Percentiles rank a stretch among this genome's conserved stretches.
These are phyloP conservation scores for Ananas comosus DNA, from an alignment of 176 grass and related monocot genomes.

Conservation along the genomic window DNA sequence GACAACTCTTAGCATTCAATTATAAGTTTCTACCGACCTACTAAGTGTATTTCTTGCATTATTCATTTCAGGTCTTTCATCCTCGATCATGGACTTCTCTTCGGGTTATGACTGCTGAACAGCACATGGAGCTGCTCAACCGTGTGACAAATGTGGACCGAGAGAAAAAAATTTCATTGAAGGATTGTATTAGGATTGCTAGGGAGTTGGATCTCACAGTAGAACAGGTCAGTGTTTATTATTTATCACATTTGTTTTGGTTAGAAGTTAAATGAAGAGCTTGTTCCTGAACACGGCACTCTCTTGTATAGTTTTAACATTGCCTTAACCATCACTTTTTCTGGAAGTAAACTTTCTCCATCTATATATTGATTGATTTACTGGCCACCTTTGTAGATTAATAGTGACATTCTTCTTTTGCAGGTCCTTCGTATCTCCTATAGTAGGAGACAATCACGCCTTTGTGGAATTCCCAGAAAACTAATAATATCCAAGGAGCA, in stretches of 20 bases:
- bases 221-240: slow-evolving; percentile 52
- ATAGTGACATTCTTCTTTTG: slow-evolving; percentile 17
- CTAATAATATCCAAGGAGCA: slow-evolving; percentile 21
- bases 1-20: not conserved
- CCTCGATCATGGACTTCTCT: slow-evolving; percentile 71
- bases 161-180: slow-evolving; percentile 63
- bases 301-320: not conserved
- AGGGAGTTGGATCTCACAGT: slow-evolving; percentile 82
- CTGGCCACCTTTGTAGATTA: slow-evolving; percentile 19
- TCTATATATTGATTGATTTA: slow-evolving; percentile 5
- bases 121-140: slow-evolving; percentile 55
- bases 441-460: slow-evolving; percentile 28
- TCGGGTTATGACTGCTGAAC: slow-evolving; percentile 85
- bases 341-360: slow-evolving; percentile 1
- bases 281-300: not conserved
- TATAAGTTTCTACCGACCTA: slow-evolving; percentile 9
- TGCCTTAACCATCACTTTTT: not conserved
- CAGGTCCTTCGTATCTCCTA: slow-evolving; percentile 79
- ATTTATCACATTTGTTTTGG: not conserved
- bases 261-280: not conserved
- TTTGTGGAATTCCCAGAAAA: slow-evolving; percentile 25
- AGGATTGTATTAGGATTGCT: slow-evolving; percentile 77
- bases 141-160: slow-evolving; percentile 38
- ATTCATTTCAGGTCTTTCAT: slow-evolving; percentile 48
- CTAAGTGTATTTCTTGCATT: slow-evolving; percentile 13